phyloP scores from a whole-genome alignment of 805 yeast genomes.

The Wickerhamomyces chambardii region DNA sequence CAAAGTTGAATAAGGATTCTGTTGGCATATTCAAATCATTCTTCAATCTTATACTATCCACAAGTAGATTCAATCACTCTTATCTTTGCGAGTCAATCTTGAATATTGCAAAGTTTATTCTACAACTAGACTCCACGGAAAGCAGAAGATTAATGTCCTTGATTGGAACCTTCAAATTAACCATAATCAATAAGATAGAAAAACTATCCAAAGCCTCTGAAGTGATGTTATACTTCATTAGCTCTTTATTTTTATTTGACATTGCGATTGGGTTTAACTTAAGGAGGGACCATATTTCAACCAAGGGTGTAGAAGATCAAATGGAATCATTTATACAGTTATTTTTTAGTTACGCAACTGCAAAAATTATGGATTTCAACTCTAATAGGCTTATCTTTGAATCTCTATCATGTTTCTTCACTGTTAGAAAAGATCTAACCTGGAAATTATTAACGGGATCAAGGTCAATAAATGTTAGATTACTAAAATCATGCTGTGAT shows the following conservation, averaged over 20 bases:
- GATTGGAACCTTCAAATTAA: background rate
- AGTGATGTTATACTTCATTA: too few species aligned
- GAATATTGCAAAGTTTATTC: background rate
- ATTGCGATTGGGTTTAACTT: background rate
- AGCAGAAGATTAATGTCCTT: background rate
- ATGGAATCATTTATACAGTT: background rate
- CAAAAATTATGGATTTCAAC: too few species aligned
- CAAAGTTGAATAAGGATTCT: background rate
- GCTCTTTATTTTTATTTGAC: background rate
- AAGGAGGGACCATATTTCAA: background rate
- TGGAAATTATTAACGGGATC: slow-evolving; percentile 7
- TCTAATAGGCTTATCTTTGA: background rate
- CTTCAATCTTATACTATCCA: too few species aligned
- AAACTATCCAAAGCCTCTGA: too few species aligned
- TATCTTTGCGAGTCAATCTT: background rate
- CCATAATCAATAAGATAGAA: background rate
- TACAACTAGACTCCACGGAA: background rate
- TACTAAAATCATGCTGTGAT: slow-evolving; percentile 7
- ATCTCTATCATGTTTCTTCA: background rate
- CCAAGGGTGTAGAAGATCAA: background rate
- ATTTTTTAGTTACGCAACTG: background rate
- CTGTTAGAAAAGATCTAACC: background rate
- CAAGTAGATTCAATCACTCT: background rate
- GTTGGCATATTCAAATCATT: background rate
- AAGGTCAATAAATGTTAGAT: slow-evolving; percentile 5